Base-by-base conservation (phyloP, 1,284 basidiomycete genomes). In the Heterobasidion parviporum region DNA sequence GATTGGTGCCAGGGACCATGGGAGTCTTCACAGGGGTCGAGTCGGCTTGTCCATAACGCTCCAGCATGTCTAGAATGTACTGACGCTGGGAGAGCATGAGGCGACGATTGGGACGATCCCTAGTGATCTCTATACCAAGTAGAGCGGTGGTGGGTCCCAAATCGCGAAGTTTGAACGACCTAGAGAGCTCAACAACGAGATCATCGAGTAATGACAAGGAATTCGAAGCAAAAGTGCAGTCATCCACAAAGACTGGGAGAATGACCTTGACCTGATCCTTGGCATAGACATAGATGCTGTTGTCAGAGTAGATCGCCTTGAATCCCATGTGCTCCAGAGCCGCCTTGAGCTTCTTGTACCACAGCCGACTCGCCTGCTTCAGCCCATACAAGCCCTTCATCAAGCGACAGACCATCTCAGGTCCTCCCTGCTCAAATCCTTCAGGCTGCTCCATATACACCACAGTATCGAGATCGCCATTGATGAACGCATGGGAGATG, bases 231-330 rank as follows among this genome's bases (percentile, higher is more conserved):
- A 68, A 56, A 6, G 65, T 57, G 57, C 66, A 66, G 56, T 75
- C 67, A 55, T 73, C 69, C 15, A 71, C 67, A 7, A 71, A 59
- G 1, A 64, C 66, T n/a, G 72, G 53, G 34, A 73, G 64, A 26
- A 64, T 54, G 38, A 65, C 45, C 6, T 58, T 45, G 8, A 56
- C 55, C 6, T 56, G 62, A 9, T 45, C 48, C 3, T 56, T 34
- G 20, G 64, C 52, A 60, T 60, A 51, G 9, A 51, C 50, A 34
- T 38, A 51, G 50, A 51, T 51, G 35, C 50, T 51, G 14, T n/a
- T 8, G 52, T 75, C 72, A 5, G 63, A 59, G 32, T 61, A 50
- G 4, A 54, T 59, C 8, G 58, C 52, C 2, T 32, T 59, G 58
- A 69, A 68, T 2, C 68, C 68, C 18, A 67, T 55, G 8, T 56